These are phyloP conservation scores for Aureobasidium mangrovei DNA, from an alignment of 2,329 filamentous ascomycete genomes.

Conservation along the genomic window DNA sequence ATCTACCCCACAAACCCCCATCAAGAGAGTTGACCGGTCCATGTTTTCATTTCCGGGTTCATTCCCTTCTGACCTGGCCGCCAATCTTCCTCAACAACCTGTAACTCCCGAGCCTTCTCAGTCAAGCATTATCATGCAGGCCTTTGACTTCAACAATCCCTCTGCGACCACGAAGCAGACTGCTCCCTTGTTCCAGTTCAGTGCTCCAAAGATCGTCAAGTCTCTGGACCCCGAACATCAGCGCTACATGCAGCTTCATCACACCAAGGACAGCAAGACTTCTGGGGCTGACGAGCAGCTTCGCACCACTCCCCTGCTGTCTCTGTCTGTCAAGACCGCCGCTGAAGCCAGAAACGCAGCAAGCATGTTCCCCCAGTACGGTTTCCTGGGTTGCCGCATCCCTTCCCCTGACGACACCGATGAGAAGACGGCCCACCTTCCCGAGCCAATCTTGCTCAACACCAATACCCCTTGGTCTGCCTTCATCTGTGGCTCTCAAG, in stretches of 20 bases:
- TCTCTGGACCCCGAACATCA: neutral
- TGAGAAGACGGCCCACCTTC: conserved; percentile 2
- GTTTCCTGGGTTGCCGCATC: conserved; percentile 21
- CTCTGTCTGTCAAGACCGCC: neutral
- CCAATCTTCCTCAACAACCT: too few relatives aligned
- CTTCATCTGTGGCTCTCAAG: conserved; percentile 57
- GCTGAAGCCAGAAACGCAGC: neutral
- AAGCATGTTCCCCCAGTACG: conserved; percentile 19
- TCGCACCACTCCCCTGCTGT: conserved; percentile 8
- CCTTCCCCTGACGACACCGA: conserved; percentile 7
- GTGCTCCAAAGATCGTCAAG: neutral
- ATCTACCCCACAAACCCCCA: too few relatives aligned
- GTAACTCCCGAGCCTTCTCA: too few relatives aligned
- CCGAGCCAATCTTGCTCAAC: conserved; percentile 40
- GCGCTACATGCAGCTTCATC: neutral
- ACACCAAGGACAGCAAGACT: neutral
- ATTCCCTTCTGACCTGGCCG: too few relatives aligned
- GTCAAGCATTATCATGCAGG: too few relatives aligned
- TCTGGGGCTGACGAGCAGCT: conserved; percentile 7
- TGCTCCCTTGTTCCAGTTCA: neutral
- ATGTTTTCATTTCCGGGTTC: too few relatives aligned
- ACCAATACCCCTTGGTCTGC: conserved; percentile 48
- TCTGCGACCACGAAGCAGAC: too few relatives aligned
- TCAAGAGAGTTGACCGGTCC: too few relatives aligned
- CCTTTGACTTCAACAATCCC: too few relatives aligned